Base-by-base conservation (phyloP, 225 moss, liverwort and hornwort species). In the Pseudisothecium myosuroides region DNA sequence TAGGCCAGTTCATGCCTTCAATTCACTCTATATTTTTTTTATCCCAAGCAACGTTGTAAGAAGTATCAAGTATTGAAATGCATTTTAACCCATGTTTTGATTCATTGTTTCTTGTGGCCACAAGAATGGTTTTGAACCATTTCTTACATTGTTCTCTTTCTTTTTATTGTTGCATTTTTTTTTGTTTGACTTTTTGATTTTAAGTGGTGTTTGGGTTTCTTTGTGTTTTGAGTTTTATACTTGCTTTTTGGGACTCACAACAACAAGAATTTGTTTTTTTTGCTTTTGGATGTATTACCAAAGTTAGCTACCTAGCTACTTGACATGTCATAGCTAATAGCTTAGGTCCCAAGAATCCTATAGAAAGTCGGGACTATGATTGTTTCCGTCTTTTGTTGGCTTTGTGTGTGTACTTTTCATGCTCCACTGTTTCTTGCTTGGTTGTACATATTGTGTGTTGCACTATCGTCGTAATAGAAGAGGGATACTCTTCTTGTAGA, bases 291-390 rank as follows among this genome's bases (percentile, higher is more conserved):
- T 31, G 31, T 14, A 29, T 62, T 29, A 62, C 14, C 4, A 62
- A 62, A 62, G 29, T 62, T 62, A 29, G 28, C 16, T 63, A 8
- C 8, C 31, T 5, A 63, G 4, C 6, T 32, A 17, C 17, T 3
- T 9, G 7, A 32, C 8, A 1, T 17, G 0, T 17, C 5, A 1
- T 2, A 64, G 16, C 3, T 64, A 2, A 29, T 17, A 64, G 64
- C 32, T 64, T 32, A 64, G 37, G n/a, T 21, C 37, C 1, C 7
- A 1, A 6, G 67, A 21, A 21, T n/a, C 21, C 2, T n/a, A 0
- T 22, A 67, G 22, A n/a, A 67, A 21, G 37, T n/a, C 0, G 6
- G 12, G 6, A 37, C 4, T 11, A 37, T 20, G 6, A 37, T 4
- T 37, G 37, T 37, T 37, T 37, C 5, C 3, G 6, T 66, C 6